Percentiles rank a stretch among this genome's conserved stretches.
These are phyloP conservation scores for Athelia psychrophila DNA, from an alignment of 1,284 basidiomycete genomes.

Conservation along the genomic window DNA sequence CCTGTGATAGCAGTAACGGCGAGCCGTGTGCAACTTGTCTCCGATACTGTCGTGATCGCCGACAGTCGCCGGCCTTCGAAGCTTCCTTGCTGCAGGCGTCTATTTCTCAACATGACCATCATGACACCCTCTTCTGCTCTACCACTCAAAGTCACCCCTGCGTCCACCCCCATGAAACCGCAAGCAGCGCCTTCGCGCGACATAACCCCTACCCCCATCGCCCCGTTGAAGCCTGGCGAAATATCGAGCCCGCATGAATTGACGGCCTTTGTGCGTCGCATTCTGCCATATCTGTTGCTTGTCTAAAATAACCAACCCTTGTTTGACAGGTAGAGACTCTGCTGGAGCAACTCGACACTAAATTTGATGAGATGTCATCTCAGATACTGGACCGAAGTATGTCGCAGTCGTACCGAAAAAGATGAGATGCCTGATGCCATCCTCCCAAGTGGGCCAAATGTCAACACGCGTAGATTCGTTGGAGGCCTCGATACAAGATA, in stretches of 20 bases:
- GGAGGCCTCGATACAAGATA: constrained; percentile 79
- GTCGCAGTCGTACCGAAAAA: constrained; percentile 22
- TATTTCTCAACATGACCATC: no score
- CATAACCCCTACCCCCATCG: constrained; percentile 40
- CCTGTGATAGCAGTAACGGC: no score
- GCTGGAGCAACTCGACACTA: constrained; percentile 72
- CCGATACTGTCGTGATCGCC: no score
- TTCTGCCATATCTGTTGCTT: constrained; percentile 4
- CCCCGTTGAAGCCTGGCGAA: constrained; percentile 42
- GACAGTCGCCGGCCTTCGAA: no score
- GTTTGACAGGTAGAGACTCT: constrained; percentile 67
- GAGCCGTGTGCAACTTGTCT: no score
- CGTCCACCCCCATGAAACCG: constrained; percentile 44
- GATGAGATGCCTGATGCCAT: constrained; percentile 5
- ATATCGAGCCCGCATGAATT: constrained; percentile 82
- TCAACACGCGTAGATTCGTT: constrained; percentile 79
- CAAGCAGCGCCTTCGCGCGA: constrained; percentile 29
- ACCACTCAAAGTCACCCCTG: constrained; percentile 52
- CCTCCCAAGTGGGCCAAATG: constrained; percentile 72
- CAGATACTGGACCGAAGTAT: constrained; percentile 79
- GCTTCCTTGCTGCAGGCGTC: no score
- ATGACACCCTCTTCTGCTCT: constrained; percentile 43
- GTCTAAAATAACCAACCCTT: neutral
- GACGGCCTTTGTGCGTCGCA: constrained; percentile 69
- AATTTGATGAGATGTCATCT: constrained; percentile 82